These are phyloP conservation scores for Trapa incisa DNA, from an alignment of 345 rosid genomes.

Conservation along the genomic window DNA sequence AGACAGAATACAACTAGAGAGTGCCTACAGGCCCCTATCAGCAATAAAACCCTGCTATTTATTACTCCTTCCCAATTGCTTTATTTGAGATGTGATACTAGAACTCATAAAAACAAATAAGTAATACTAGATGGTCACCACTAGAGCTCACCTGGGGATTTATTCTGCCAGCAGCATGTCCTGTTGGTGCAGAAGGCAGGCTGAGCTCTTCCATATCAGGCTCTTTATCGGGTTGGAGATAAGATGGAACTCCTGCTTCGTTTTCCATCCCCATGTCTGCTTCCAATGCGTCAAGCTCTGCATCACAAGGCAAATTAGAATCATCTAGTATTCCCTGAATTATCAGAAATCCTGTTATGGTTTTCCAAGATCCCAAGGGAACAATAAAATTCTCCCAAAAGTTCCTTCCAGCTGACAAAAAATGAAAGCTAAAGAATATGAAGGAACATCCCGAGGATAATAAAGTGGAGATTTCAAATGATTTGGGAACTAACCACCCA, in stretches of 20 bases:
- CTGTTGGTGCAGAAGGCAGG: conserved; percentile 76
- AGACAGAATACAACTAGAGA: conserved; percentile 1
- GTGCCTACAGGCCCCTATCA: no score
- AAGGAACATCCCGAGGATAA: not conserved
- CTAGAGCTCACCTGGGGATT: conserved; percentile 45
- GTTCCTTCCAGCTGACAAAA: not conserved
- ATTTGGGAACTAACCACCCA: conserved; percentile 63
- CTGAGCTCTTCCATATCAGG: conserved; percentile 64
- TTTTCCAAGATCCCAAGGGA: not conserved
- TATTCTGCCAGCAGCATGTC: conserved; percentile 44
- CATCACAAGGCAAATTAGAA: conserved; percentile 7
- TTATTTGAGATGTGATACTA: no score
- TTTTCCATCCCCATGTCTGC: conserved; percentile 94
- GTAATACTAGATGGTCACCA: not conserved
- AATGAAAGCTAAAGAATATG: not conserved
- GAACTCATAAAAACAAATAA: no score
- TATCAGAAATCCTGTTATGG: not conserved
- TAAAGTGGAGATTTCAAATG: not conserved
- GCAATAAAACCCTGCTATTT: not conserved
- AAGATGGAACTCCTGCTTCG: conserved; percentile 84
- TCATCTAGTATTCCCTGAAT: not conserved
- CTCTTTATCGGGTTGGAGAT: conserved; percentile 88
- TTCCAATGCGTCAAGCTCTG: conserved; percentile 95
- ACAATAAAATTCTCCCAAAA: not conserved
- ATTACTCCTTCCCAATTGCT: not conserved